A percentile compares a stretch with the other conserved stretches of the same genome.
Evolutionary conservation across 2,329 filamentous ascomycete species (phyloP).

Genomic region (Tolypocladium guangdongense): DNA sequence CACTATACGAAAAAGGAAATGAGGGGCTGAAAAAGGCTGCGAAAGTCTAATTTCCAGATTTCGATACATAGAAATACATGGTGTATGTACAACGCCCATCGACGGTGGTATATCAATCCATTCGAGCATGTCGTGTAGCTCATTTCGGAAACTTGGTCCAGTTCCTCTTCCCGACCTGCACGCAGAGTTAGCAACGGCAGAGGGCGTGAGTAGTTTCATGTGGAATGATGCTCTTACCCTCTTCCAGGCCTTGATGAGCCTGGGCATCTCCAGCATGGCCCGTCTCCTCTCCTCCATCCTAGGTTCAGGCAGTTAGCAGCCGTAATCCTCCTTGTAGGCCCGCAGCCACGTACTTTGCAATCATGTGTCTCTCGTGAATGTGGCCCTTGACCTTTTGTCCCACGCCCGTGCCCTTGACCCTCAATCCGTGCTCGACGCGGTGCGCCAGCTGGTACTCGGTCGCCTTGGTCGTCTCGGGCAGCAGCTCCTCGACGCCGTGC

Average conservation of each 20-base stretch:
- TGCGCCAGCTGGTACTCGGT: slow-evolving; percentile 59
- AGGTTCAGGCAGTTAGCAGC: slow-evolving; percentile 7
- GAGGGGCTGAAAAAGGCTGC: background rate
- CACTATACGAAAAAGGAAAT: too few relatives aligned
- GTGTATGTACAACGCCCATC: slow-evolving; percentile 16
- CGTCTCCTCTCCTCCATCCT: slow-evolving; percentile 80
- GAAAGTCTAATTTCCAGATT: slow-evolving; percentile 2
- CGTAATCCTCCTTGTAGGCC: too few relatives aligned
- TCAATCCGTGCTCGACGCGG: slow-evolving; percentile 67
- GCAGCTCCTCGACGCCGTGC: slow-evolving; percentile 68
- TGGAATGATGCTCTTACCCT: slow-evolving; percentile 47
- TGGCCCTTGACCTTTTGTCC: slow-evolving; percentile 94
- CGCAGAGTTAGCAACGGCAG: slow-evolving; percentile 20
- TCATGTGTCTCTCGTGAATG: slow-evolving; percentile 77
- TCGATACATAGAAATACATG: slow-evolving; percentile 22
- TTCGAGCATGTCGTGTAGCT: slow-evolving; percentile 9
- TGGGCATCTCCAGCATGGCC: slow-evolving; percentile 92
- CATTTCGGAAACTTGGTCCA: slow-evolving; percentile 50
- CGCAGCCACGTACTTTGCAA: slow-evolving; percentile 45
- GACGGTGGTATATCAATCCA: background rate
- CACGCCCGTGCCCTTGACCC: slow-evolving; percentile 85
- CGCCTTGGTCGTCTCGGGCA: slow-evolving; percentile 69
- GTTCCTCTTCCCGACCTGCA: slow-evolving; percentile 40
- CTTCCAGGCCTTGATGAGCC: slow-evolving; percentile 87
- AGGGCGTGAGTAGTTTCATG: background rate